These are phyloP conservation scores for Fusarium pseudograminearum DNA, from an alignment of 2,329 filamentous ascomycete species.

Conservation along the genomic window DNA sequence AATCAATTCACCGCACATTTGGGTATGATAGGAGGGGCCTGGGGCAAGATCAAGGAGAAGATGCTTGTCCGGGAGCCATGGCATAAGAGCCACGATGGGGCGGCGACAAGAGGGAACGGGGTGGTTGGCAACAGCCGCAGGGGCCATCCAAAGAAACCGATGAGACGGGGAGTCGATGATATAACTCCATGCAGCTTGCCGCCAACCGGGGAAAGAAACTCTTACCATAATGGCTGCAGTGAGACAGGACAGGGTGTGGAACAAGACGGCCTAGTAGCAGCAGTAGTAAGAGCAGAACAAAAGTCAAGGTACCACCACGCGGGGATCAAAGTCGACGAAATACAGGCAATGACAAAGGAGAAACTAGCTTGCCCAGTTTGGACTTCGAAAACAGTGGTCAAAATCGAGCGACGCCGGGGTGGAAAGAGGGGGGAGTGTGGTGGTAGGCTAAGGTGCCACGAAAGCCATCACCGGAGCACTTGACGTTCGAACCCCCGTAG, in stretches of 20 bases:
- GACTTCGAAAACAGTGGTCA: conserved; percentile 46
- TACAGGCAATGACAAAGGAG: conserved; percentile 51
- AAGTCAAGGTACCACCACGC: conserved; percentile 54
- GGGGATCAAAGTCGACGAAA: conserved; percentile 53
- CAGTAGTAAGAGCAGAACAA: conserved; percentile 44
- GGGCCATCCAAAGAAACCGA: conserved; percentile 46
- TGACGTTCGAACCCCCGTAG: conserved; percentile 45
- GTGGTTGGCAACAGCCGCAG: conserved; percentile 46
- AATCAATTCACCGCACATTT: conserved; percentile 58
- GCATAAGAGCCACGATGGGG: conserved; percentile 45
- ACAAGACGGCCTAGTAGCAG: conserved; percentile 45
- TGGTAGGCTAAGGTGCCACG: conserved; percentile 53
- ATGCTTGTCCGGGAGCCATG: conserved; percentile 48
- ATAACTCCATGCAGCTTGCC: conserved; percentile 61
- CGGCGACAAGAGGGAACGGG: conserved; percentile 42
- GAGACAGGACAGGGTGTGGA: conserved; percentile 52
- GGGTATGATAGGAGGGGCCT: conserved; percentile 40
- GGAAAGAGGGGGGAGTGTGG: conserved; percentile 50
- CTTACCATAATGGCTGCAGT: conserved; percentile 64
- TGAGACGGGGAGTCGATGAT: conserved; percentile 54
- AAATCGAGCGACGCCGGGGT: conserved; percentile 50
- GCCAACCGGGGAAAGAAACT: conserved; percentile 54
- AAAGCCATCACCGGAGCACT: conserved; percentile 51
- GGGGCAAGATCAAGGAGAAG: conserved; percentile 46
- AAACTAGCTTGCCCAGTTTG: conserved; percentile 47